Evolutionary conservation across 164 flowering plant species (phyloP).

Genomic region (Brasenia schreberi): DNA sequence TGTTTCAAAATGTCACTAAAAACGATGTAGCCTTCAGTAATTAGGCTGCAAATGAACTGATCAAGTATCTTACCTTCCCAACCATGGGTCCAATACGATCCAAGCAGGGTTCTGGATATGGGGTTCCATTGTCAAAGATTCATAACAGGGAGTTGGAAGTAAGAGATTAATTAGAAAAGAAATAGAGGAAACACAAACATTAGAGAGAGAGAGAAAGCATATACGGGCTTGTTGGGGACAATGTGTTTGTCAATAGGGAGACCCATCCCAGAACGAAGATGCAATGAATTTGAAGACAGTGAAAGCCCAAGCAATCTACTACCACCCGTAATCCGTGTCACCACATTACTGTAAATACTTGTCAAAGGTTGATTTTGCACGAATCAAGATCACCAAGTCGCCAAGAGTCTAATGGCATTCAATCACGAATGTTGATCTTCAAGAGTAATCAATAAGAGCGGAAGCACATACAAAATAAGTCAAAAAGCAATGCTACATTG

Average conservation of each 20-base stretch:
- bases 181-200: neutral
- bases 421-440: too few relatives aligned
- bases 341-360: too few relatives aligned
- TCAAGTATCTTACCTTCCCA: slow-evolving; percentile 47
- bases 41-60: too few relatives aligned
- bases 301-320: slow-evolving; percentile 67
- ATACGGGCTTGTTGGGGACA: slow-evolving; percentile 88
- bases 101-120: slow-evolving; percentile 84
- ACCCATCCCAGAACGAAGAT: slow-evolving; percentile 92
- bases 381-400: too few relatives aligned
- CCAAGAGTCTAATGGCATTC: too few relatives aligned
- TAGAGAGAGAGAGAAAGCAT: too few relatives aligned
- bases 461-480: too few relatives aligned
- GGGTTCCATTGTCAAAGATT: slow-evolving; percentile 87
- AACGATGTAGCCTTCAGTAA: too few relatives aligned
- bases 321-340: slow-evolving; percentile 72
- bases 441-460: too few relatives aligned
- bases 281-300: slow-evolving; percentile 48
- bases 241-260: slow-evolving; percentile 91
- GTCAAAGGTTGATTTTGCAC: too few relatives aligned
- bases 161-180: neutral
- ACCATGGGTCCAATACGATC: slow-evolving; percentile 93
- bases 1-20: too few relatives aligned
- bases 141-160: slow-evolving; percentile 59
- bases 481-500: too few relatives aligned